A percentile compares a stretch with the other conserved stretches of the same genome.
Conservation (phyloP, 306 rosid species). For the Echinosophora koreensis region DNA sequence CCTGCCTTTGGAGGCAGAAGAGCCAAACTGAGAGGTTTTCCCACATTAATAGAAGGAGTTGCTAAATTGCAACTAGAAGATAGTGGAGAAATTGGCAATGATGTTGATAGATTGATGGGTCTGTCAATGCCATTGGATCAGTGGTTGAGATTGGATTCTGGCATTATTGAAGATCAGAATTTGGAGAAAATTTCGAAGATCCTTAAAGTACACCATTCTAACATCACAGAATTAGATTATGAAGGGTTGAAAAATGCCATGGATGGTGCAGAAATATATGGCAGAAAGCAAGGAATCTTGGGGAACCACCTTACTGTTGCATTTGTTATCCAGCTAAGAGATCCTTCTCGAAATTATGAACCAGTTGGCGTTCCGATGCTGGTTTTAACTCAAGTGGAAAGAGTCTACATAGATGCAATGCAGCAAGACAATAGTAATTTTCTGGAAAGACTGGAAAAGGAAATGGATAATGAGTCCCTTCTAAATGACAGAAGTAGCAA, state of each 20-base stretch:
- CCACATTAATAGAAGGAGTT: conserved; percentile 40
- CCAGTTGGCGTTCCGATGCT: conserved; percentile 78
- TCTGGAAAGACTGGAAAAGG: conserved; percentile 25
- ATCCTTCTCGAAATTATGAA: conserved; percentile 69
- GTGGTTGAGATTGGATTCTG: conserved; percentile 83
- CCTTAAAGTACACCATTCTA: conserved; percentile 66
- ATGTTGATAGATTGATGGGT: conserved; percentile 55
- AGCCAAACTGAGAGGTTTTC: conserved; percentile 28
- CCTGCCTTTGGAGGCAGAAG: conserved; percentile 34
- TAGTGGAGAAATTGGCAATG: conserved; percentile 35
- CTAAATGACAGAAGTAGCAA: conserved; percentile 24
- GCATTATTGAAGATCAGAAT: conserved; percentile 54
- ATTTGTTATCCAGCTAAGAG: conserved; percentile 70
- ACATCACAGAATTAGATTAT: conserved; percentile 53
- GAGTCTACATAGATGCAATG: conserved; percentile 45
- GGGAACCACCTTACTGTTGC: conserved; percentile 68
- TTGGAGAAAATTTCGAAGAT: conserved; percentile 49
- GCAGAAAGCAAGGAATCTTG: conserved; percentile 53
- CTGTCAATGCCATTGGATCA: conserved; percentile 67
- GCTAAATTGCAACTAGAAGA: conserved; percentile 40
- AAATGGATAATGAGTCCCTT: conserved; percentile 12
- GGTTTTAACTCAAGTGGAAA: conserved; percentile 67
- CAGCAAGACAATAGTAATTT: conserved; percentile 17
- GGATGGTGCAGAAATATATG: conserved; percentile 34
- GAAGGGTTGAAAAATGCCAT: conserved; percentile 48